Evolutionary conservation across 2,329 filamentous ascomycete genomes (phyloP), one percentile per base, ranked within the genome.

Genomic region (Didymella segeticola): DNA sequence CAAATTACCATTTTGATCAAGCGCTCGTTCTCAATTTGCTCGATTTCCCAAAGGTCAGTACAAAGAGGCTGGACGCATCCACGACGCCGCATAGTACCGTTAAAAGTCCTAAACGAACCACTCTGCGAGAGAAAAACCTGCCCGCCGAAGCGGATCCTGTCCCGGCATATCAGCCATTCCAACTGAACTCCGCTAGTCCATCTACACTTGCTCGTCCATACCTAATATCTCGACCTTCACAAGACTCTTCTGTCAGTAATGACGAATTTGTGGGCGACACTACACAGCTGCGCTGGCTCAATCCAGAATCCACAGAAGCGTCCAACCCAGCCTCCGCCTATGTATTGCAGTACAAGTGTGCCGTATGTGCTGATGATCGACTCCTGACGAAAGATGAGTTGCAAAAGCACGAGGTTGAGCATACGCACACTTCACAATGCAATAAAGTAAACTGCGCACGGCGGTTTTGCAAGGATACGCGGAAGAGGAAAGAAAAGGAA

Each of bases 11-110:
- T 2, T 73, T 73, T 43, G 61, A 66, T 14, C 64, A 70, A 46
- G 58, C 56, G 2, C 62, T 73, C 12, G 62, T 72, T 10, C 50
- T 69, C 23, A 53, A 61, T 1, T 41, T 74, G 3, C 51, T 73
- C 8, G 52, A 57, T 20, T 49, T 50, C 12, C 52, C 52, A 1
- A 34, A 37, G 1, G 36, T 50, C 23, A 30, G 33, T 9, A 36
- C 37, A 1, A 12, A 12, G 6, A 45, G 30, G 5, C 33, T 48
- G 7, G 22, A 15, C 4, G 5, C 31, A 10, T 5, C 38, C 1
- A 20, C 15, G 4, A 15, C 31, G 23, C 25, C 15, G 6, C 38
- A 23, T 7, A n/a, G 14, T 9, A 11, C 8, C 8, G 17, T 19
- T 6, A 23, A 34, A 8, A 31, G 4, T 26, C 17, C 29, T 5